Percentiles rank a stretch among this genome's conserved stretches.
Evolutionary conservation across 2,329 filamentous ascomycete genomes (phyloP).

Genomic region (Microdochium trichocladiopsis): DNA sequence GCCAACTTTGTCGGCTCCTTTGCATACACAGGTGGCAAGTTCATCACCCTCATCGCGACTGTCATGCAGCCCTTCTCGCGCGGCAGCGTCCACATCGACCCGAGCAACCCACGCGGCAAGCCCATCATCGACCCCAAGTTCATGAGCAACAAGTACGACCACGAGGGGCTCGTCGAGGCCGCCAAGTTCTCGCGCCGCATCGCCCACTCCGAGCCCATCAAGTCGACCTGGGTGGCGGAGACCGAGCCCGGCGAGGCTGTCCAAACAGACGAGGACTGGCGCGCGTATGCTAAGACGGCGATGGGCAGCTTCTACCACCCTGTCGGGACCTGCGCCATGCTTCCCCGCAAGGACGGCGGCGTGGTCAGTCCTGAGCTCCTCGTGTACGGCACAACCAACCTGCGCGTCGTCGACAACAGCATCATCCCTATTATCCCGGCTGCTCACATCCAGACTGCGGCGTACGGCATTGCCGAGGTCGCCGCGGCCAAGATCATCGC

Average conservation of each 20-base stretch:
- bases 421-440: constrained; percentile 40
- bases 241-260: constrained; percentile 4
- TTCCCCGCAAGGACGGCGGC: constrained; percentile 38
- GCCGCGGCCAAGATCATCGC: constrained; percentile 10
- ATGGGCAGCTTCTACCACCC: constrained; percentile 28
- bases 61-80: constrained; percentile 13
- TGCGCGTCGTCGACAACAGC: constrained; percentile 42
- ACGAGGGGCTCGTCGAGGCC: constrained; percentile 19
- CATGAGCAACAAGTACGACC: constrained; percentile 20
- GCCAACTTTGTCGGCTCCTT: not conserved
- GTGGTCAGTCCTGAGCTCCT: constrained; percentile 38
- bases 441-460: constrained; percentile 40
- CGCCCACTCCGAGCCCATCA: constrained; percentile 4
- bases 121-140: constrained; percentile 19
- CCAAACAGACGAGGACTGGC: constrained; percentile 4
- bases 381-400: constrained; percentile 41
- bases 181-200: constrained; percentile 14
- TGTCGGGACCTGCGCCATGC: constrained; percentile 41
- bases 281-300: constrained; percentile 3
- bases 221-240: constrained; percentile 4
- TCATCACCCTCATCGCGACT: constrained; percentile 3
- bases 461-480: constrained; percentile 47
- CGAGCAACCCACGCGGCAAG: constrained; percentile 17
- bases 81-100: constrained; percentile 11
- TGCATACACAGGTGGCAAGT: not conserved